Base-by-base conservation (phyloP, 148 eudicot species). In the Camellia lanceoleosa region DNA sequence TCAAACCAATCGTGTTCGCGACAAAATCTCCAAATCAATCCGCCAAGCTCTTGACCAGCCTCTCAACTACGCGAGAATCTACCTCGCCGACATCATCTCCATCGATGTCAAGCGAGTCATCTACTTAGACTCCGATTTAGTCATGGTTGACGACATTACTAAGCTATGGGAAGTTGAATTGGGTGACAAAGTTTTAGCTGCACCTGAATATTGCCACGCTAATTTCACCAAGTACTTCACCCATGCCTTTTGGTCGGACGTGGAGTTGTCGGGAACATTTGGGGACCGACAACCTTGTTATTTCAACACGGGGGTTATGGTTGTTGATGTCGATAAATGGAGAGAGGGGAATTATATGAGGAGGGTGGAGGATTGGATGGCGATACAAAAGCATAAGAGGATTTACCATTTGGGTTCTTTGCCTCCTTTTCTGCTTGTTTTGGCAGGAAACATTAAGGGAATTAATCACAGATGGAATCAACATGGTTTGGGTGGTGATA, bases 271-370 rank as follows among this genome's bases (percentile, higher is more conserved):
- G 10, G 9, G 5, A 5, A 56, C 56, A 30, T 60, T 55, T 23
- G 19, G 7, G 5, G 9, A 12, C 16, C 38, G 67, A 30, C 18
- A 55, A 16, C 88, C 86, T 0, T 86, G 86, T 58, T 86, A 86
- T 56, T 86, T 86, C 56, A 86, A 86, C 80, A 86, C 88, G 12
- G 88, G 88, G 9, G 88, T 86, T 1, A 86, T 86, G 86, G 86
- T 86, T 61, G 54, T 86, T 68, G 88, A 86, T 4, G 70, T 85
- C 1, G 76, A 55, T 10, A 83, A 81, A 41, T 81, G 85, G 88
- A 81, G 82, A 20, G 55, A 49, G 51, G 86, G 79, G n/a, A 74
- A 78, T 62, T 85, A 81, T 44, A 79, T 74, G 38, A 59, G 65
- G 72, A 80, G 78, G 19, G 75, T 86, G 23, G 86, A 83, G 64